These are phyloP conservation scores for Pogostemon cablin DNA, from an alignment of 257 asterid genomes.

Conservation along the genomic window DNA sequence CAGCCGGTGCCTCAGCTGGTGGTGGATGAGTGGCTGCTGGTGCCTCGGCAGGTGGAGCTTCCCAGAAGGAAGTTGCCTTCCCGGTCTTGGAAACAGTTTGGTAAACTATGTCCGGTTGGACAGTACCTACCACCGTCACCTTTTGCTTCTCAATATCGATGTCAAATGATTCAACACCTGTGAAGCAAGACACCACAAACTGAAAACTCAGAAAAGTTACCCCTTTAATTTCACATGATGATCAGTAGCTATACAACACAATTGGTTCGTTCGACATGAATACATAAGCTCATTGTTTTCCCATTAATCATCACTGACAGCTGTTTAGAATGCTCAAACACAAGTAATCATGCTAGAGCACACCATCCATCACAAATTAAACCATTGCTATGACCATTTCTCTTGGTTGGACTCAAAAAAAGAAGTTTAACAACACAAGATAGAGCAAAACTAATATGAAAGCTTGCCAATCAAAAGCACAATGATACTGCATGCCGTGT, in stretches of 20 bases:
- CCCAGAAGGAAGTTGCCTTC: conserved; percentile 86
- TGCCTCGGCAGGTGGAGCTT: conserved; percentile 44
- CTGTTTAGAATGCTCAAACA: background rate
- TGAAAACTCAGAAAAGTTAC: background rate
- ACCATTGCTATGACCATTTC: background rate
- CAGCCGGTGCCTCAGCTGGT: conserved; percentile 26
- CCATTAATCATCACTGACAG: background rate
- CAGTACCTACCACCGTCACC: conserved; percentile 81
- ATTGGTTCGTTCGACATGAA: background rate
- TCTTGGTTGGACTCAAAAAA: background rate
- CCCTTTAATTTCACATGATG: background rate
- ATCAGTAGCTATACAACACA: background rate
- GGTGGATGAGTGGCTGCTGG: conserved; percentile 35
- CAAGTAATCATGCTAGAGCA: background rate
- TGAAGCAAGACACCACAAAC: background rate
- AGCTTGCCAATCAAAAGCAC: background rate
- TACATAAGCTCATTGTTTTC: background rate
- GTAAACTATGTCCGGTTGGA: conserved; percentile 74
- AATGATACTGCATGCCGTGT: background rate
- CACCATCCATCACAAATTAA: background rate
- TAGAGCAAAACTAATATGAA: background rate
- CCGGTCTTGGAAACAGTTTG: conserved; percentile 93
- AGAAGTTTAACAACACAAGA: background rate
- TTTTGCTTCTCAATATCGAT: conserved; percentile 79
- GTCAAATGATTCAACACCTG: conserved; percentile 87